These are phyloP conservation scores for Lodderomyces orthopsilosis DNA, from an alignment of 1,139 yeast species.

Conservation along the genomic window DNA sequence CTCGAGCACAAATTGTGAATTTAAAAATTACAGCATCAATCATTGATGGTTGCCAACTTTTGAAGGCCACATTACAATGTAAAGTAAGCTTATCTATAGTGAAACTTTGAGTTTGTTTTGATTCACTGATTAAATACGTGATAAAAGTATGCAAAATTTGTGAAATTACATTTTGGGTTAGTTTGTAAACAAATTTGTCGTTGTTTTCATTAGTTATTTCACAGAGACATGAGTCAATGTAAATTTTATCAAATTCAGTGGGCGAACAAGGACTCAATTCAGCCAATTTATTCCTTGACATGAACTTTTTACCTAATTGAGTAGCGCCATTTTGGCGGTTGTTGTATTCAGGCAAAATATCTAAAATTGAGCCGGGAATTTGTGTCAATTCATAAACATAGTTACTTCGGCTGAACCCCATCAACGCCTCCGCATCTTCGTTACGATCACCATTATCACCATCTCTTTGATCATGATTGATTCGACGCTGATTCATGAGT, in stretches of 20 bases:
- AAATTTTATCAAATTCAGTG: slow-evolving; percentile 48
- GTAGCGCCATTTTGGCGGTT: not conserved
- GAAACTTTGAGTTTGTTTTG: not conserved
- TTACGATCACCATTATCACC: not conserved
- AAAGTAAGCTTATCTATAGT: not conserved
- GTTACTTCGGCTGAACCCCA: slow-evolving; percentile 42
- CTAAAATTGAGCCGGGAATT: slow-evolving; percentile 39
- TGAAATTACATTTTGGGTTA: slow-evolving; percentile 24
- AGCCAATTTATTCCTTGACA: not conserved
- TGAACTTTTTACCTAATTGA: not conserved
- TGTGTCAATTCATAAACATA: slow-evolving; percentile 52
- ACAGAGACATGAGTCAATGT: slow-evolving; percentile 61
- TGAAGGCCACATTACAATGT: not conserved
- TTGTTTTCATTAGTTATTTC: slow-evolving; percentile 27
- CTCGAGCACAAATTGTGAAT: not conserved
- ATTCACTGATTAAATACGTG: slow-evolving; percentile 43
- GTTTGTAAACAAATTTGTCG: slow-evolving; percentile 15
- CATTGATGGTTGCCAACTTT: not conserved
- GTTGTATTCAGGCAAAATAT: slow-evolving; percentile 18
- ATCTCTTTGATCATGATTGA: slow-evolving; percentile 3
- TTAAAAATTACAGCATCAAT: not conserved
- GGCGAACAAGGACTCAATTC: slow-evolving; percentile 46
- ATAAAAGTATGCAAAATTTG: slow-evolving; percentile 43
- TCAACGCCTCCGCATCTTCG: slow-evolving; percentile 17
- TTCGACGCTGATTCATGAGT: slow-evolving; percentile 35